Conservation (phyloP, 352 stramenopile species). For the Pythium folliculosum region DNA sequence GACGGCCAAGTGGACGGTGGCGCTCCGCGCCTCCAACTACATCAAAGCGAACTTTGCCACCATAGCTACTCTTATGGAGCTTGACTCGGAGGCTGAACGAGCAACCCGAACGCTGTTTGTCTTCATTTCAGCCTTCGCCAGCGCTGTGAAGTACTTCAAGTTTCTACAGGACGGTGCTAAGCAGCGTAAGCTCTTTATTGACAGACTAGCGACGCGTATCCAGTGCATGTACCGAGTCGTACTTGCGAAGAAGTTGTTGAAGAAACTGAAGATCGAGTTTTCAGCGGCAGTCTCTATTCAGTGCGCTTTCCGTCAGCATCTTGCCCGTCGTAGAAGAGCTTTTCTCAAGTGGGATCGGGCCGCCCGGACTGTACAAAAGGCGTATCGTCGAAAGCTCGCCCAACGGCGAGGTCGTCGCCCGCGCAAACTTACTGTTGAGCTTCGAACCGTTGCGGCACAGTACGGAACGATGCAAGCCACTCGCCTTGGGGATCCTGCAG, state of each 20-base stretch:
- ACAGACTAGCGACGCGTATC: slow-evolving; percentile 33
- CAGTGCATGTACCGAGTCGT: slow-evolving; percentile 53
- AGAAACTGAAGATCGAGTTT: slow-evolving; percentile 34
- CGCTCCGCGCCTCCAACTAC: slow-evolving; percentile 22
- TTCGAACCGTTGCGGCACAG: slow-evolving; percentile 44
- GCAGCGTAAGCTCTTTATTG: slow-evolving; percentile 21
- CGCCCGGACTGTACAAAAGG: slow-evolving; percentile 53
- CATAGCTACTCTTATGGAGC: slow-evolving; percentile 2
- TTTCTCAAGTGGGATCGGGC: slow-evolving; percentile 57
- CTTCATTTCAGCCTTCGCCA: slow-evolving; percentile 27
- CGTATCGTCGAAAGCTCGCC: slow-evolving; percentile 53
- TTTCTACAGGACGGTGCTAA: slow-evolving; percentile 42
- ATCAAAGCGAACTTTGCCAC: slow-evolving; percentile 7
- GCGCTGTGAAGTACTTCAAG: slow-evolving; percentile 59
- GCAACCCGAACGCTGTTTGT: slow-evolving; percentile 27
- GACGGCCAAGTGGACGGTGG: slow-evolving; percentile 28
- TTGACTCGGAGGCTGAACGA: not conserved
- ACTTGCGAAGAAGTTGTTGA: slow-evolving; percentile 32
- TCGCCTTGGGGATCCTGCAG: not conserved
- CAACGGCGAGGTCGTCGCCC: slow-evolving; percentile 40
- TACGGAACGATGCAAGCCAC: slow-evolving; percentile 34
- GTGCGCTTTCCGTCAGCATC: slow-evolving; percentile 65
- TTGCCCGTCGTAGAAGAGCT: slow-evolving; percentile 50
- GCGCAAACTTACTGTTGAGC: slow-evolving; percentile 45
- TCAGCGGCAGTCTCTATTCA: slow-evolving; percentile 51